Percentiles rank a stretch among this genome's conserved stretches.
These are phyloP conservation scores for Globisporangium acanthophoron DNA, from an alignment of 352 stramenopile species.

Conservation along the genomic window DNA sequence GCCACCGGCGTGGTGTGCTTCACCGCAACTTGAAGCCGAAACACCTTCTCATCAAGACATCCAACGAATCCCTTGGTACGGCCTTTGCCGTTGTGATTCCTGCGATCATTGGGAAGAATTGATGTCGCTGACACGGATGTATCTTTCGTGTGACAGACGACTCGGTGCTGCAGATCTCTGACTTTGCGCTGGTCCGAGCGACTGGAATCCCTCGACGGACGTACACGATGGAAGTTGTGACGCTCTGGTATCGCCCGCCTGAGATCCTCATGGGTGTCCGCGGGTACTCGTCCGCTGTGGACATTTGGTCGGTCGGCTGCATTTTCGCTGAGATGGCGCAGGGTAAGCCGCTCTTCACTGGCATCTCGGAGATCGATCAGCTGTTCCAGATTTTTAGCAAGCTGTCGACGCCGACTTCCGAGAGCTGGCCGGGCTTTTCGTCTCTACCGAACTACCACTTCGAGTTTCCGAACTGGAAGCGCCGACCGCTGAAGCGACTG, in stretches of 20 bases:
- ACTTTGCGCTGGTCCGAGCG: constrained; percentile 87
- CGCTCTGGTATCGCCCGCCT: constrained; percentile 87
- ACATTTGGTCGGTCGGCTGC: constrained; percentile 94
- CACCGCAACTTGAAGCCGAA: constrained; percentile 90
- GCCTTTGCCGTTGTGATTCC: not conserved
- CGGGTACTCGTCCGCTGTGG: constrained; percentile 81
- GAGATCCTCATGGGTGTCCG: constrained; percentile 88
- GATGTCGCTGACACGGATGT: not conserved
- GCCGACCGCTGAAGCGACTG: constrained; percentile 55
- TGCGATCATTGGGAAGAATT: not conserved
- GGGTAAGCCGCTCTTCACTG: constrained; percentile 74
- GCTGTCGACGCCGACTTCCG: constrained; percentile 95
- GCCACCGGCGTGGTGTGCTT: constrained; percentile 81
- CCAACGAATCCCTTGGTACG: constrained; percentile 56
- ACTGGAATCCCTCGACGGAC: constrained; percentile 82
- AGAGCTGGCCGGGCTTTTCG: constrained; percentile 96
- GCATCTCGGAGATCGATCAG: constrained; percentile 80
- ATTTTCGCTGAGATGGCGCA: constrained; percentile 98
- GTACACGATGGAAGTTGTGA: constrained; percentile 91
- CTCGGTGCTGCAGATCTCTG: constrained; percentile 74
- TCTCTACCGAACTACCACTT: constrained; percentile 97
- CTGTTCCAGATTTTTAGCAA: constrained; percentile 89
- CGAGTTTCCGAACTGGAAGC: constrained; percentile 78
- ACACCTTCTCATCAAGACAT: constrained; percentile 82
- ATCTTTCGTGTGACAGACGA: constrained; percentile 26